Conservation (phyloP, 306 rosid genomes). For the Lathyrus oleraceus region DNA sequence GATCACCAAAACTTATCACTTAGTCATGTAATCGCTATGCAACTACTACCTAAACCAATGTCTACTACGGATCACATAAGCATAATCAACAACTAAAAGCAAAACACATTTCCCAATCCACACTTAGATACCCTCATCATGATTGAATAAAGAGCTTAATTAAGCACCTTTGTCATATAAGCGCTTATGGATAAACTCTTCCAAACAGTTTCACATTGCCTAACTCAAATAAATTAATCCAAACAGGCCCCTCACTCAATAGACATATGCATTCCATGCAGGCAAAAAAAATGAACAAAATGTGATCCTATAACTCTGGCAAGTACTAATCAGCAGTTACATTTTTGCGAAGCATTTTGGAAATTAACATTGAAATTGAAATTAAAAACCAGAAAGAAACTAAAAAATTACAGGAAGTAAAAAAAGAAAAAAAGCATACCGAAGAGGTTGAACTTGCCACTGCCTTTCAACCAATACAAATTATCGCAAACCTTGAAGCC, state of each 20-base stretch:
- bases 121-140: background rate
- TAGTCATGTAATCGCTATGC: background rate
- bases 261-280: background rate
- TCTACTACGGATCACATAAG: background rate
- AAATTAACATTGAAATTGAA: background rate
- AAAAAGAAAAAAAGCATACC: conserved; percentile 45
- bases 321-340: background rate
- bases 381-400: background rate
- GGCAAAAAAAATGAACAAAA: conserved; percentile 4
- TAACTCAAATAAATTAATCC: no score
- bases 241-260: background rate
- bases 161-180: no score
- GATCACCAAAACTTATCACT: background rate
- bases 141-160: no score
- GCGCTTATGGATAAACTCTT: no score
- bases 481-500: conserved; percentile 76
- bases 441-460: conserved; percentile 74
- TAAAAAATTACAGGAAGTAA: background rate
- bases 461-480: conserved; percentile 93
- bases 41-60: background rate
- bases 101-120: background rate
- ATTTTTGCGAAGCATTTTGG: background rate
- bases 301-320: background rate
- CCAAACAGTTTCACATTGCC: no score
- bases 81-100: background rate